Base-by-base conservation (phyloP, 306 rosid species). In the Fragaria vesca region DNA sequence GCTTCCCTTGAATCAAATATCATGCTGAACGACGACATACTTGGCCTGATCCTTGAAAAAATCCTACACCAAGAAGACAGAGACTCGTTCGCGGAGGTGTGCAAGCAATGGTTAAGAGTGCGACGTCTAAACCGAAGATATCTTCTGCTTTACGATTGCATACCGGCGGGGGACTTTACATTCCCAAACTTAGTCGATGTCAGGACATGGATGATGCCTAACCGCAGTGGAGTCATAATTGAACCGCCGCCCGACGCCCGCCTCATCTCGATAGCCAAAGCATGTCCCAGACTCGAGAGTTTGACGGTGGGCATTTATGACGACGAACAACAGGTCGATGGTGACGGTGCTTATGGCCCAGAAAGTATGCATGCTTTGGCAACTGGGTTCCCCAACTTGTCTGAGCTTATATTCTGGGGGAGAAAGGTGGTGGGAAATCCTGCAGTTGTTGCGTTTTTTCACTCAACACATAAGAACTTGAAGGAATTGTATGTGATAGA, bases 81-180 rank as follows among this genome's bases (percentile, higher is more conserved):
- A n/a, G 72, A 72, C 18, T 55, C 78, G 2, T 45, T 77, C 71
- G 72, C 81, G 38, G 48, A 43, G 10, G 85, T 82, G 57, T 77
- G 75, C 76, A 77, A 67, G 66, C 72, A 73, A 13, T 82, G 85
- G 79, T 66, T 66, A 30, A 69, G 67, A 21, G 58, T 82, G 9
- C 79, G 77, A 70, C 72, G 81, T 13, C 75, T 77, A 0, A 66
- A 75, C 57, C 81, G 79, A 30, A 55, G 21, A 16, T 57, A 66
- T 38, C 24, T 40, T 40, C 8, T 1, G 43, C 1, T 40, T 40
- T 6, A 5, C 7, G 8, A 40, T 36, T 36, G 40, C 40, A 40
- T 0, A 40, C 43, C 8, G 8, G 8, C 43, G 43, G 43, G 43
- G 43, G 43, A 40, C 7, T 40, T 40, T 3, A 40, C 61, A 12